These are phyloP conservation scores for Tothia fuscella DNA, from an alignment of 2,329 filamentous ascomycete genomes.

Conservation along the genomic window DNA sequence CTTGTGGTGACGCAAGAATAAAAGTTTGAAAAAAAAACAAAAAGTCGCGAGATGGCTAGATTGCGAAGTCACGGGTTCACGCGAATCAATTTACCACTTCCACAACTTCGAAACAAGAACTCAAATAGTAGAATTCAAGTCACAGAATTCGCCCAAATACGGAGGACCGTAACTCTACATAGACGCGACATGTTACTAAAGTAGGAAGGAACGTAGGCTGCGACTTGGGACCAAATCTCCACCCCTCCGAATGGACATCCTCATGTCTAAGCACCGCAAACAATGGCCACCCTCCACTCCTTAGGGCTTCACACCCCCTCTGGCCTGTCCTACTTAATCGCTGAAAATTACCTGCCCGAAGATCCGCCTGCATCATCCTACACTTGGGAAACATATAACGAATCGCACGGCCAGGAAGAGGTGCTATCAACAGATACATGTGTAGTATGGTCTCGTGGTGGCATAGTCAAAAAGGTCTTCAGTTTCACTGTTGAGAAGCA, in stretches of 20 bases:
- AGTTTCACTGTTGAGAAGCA: constrained; percentile 81
- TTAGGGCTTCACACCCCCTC: constrained; percentile 83
- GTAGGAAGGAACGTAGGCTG: not conserved
- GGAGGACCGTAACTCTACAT: too few relatives aligned
- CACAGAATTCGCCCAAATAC: not conserved
- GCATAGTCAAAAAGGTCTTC: constrained; percentile 73
- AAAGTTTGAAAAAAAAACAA: too few relatives aligned
- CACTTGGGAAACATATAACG: constrained; percentile 56
- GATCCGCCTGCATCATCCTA: constrained; percentile 58
- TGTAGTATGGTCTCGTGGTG: constrained; percentile 82
- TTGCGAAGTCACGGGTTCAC: too few relatives aligned
- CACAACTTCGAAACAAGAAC: too few relatives aligned
- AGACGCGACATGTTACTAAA: too few relatives aligned
- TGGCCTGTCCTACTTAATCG: constrained; percentile 69
- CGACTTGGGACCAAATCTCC: not conserved
- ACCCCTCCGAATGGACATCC: not conserved
- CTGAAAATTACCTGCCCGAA: constrained; percentile 62
- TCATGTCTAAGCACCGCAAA: not conserved
- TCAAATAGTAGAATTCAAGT: not conserved
- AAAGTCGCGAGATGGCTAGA: too few relatives aligned
- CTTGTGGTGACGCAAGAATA: too few relatives aligned
- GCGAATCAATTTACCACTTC: too few relatives aligned
- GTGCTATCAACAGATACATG: constrained; percentile 61
- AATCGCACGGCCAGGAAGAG: constrained; percentile 42
- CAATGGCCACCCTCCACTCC: constrained; percentile 83